phyloP scores from a whole-genome alignment of 1,284 basidiomycete genomes.

The Cronartium ribicola region DNA sequence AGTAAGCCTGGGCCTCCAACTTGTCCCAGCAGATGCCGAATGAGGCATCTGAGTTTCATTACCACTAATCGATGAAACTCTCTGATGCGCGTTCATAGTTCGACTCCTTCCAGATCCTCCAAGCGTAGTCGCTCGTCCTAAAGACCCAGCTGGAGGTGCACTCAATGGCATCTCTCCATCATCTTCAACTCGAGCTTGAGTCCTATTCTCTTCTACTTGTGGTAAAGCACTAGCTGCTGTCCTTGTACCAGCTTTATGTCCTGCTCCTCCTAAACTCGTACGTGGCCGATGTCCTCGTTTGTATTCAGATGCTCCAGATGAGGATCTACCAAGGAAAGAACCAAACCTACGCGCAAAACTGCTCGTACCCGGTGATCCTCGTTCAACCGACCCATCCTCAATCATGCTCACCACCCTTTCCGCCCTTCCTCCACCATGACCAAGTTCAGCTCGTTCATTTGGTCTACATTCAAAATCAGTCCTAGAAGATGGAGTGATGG shows the following conservation, averaged over 20 bases:
- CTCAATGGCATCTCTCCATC: constrained; percentile 10
- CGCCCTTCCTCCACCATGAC: constrained; percentile 56
- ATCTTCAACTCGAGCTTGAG: neutral
- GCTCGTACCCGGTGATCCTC: constrained; percentile 40
- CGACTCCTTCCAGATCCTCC: neutral
- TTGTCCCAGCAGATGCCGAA: constrained; percentile 21
- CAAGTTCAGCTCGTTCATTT: neutral
- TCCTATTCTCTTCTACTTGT: constrained; percentile 48
- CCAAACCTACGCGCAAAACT: constrained; percentile 50
- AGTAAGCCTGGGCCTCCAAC: constrained; percentile 28
- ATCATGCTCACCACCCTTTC: constrained; percentile 54
- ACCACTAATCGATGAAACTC: neutral
- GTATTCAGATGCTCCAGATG: constrained; percentile 45
- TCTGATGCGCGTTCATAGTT: neutral
- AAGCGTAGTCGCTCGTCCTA: neutral
- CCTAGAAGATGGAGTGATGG: constrained; percentile 1
- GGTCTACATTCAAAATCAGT: neutral
- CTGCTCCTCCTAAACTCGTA: constrained; percentile 63
- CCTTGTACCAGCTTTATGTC: constrained; percentile 53
- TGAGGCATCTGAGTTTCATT: constrained; percentile 5
- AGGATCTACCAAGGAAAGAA: constrained; percentile 49
- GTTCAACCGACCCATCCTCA: constrained; percentile 51
- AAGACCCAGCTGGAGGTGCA: constrained; percentile 17
- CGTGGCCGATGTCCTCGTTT: constrained; percentile 45
- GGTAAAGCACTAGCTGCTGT: constrained; percentile 45